Evolutionary conservation across 2,329 filamentous ascomycete genomes (phyloP), one percentile per base, ranked within the genome.

Genomic region (Dactylellina cionopaga): DNA sequence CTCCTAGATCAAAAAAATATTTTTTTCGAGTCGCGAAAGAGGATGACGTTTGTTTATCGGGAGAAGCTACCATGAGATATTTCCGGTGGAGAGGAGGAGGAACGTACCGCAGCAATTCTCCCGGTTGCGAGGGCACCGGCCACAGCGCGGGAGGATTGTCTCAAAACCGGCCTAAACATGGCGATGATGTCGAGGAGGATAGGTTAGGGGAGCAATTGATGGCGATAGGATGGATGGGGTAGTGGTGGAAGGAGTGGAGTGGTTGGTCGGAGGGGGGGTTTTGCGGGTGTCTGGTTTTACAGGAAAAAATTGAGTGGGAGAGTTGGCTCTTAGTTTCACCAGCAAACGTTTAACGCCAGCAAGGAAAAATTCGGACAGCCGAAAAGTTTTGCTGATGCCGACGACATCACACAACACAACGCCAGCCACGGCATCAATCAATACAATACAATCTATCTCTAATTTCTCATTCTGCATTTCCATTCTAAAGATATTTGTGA

Each of bases 81-180:
- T 81, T 80, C 80, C 78, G 78, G 79, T 80, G 77, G 79, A 76
- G 76, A 80, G 81, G 82, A 81, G 31, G 31, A 51, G 51, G 37
- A 59, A 96, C 94, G 90, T 93, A 98, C 95, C 85, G 90, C 90
- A 85, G 96, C 89, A 88, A 92, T 92, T 87, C 92, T 89, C 81
- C 90, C 87, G 82, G 92, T 91, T 90, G 92, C 92, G 86, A 96
- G 88, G 85, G 92, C 92, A 86, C 92, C 91, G 62, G 69, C 69
- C 85, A 94, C 91, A 84, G 91, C 90, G 87, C 93, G 92, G 86
- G 90, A 90, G 84, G 92, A 96, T 88, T 96, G 92, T 87, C 93
- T 89, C 85, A 98, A 88, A 87, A 94, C 93, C 89, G 91, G 96
- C 86, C 94, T 92, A 88, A 97, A 96, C 94, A 98, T 97, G 82